Evolutionary conservation across 345 rosid species (phyloP).

Genomic region (Populus pruinosa): DNA sequence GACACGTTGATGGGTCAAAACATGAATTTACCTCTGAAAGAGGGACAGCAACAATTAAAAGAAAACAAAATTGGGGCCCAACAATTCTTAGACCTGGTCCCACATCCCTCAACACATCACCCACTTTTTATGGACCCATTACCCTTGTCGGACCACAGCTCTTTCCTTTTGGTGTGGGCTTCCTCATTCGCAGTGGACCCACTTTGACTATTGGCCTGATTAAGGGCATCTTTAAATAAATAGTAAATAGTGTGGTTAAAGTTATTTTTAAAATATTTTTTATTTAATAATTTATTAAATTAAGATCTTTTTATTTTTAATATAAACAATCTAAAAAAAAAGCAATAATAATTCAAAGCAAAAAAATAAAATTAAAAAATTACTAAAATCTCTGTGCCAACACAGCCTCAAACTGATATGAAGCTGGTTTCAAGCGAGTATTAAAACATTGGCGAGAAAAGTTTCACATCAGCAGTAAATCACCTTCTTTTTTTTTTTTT

Average conservation of each 20-base stretch:
- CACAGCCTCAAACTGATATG: no score
- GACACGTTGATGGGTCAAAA: constrained; percentile 16
- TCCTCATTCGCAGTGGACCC: constrained; percentile 35
- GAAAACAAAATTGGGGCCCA: constrained; percentile 11
- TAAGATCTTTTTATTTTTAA: no score
- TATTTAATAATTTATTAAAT: no score
- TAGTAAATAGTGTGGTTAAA: no score
- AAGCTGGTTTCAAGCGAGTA: background rate
- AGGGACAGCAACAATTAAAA: constrained; percentile 17
- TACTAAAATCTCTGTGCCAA: no score
- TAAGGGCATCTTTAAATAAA: no score
- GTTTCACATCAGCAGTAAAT: constrained; percentile 2
- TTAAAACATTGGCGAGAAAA: background rate
- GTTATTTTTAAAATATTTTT: no score
- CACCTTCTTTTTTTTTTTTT: no score
- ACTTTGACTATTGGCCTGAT: constrained; percentile 33
- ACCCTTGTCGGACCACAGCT: background rate
- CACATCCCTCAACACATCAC: background rate
- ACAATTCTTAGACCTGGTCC: constrained; percentile 12
- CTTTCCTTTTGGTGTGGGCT: constrained; percentile 18
- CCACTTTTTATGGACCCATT: background rate
- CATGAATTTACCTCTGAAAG: constrained; percentile 20
- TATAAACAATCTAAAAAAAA: no score
- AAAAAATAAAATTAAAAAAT: no score
- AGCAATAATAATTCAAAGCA: no score